These are phyloP conservation scores for Fusarium falciforme DNA, from an alignment of 2,329 filamentous ascomycete genomes.

Conservation along the genomic window DNA sequence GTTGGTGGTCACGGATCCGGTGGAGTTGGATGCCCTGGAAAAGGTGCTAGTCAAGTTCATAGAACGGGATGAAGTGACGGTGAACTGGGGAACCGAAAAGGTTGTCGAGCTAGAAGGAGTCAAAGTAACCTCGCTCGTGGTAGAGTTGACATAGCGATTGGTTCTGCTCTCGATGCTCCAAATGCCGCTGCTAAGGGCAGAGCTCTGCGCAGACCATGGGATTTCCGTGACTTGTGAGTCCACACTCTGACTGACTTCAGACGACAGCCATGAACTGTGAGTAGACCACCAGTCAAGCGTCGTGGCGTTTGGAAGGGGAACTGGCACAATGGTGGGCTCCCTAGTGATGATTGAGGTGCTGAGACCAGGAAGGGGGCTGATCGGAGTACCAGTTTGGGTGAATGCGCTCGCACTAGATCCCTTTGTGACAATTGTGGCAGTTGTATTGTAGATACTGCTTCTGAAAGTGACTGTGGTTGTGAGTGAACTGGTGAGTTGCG, in stretches of 20 bases:
- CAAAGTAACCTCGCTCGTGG: slow-evolving; percentile 4
- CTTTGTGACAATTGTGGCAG: slow-evolving; percentile 2
- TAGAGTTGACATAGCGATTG: slow-evolving; percentile 32
- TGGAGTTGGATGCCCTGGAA: slow-evolving; percentile 14
- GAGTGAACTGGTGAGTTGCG: slow-evolving; percentile 1
- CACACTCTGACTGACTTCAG: background rate
- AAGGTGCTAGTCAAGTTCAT: slow-evolving; percentile 12
- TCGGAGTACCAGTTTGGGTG: slow-evolving; percentile 1
- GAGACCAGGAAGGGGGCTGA: slow-evolving; percentile 3
- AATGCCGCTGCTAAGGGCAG: slow-evolving; percentile 13
- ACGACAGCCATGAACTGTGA: background rate
- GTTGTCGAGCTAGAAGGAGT: slow-evolving; percentile 5
- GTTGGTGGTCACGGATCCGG: background rate
- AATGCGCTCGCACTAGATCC: background rate
- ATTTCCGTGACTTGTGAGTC: background rate
- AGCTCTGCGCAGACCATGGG: slow-evolving; percentile 1
- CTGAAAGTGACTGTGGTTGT: slow-evolving; percentile 18
- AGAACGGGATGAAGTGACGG: slow-evolving; percentile 3
- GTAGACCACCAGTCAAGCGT: slow-evolving; percentile 19
- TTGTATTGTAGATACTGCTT: slow-evolving; percentile 25
- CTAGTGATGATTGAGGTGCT: slow-evolving; percentile 22
- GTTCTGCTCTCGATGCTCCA: slow-evolving; percentile 14
- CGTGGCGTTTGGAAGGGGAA: slow-evolving; percentile 30
- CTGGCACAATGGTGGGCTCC: slow-evolving; percentile 11
- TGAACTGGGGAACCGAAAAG: background rate